Evolutionary conservation across 805 yeast genomes (phyloP).

Genomic region (Brettanomyces bruxellensis): DNA sequence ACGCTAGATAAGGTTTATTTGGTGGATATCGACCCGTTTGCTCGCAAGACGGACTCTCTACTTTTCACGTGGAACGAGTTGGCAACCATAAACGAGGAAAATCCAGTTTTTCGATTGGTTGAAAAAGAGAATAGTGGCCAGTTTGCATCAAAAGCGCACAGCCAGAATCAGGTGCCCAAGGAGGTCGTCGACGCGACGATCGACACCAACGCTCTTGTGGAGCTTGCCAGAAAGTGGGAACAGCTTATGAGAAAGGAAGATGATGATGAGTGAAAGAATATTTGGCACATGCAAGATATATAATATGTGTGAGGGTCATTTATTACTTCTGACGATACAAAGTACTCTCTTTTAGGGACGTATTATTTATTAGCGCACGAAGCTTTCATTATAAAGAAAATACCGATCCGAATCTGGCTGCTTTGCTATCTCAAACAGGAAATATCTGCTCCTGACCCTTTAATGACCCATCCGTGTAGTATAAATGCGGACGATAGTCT

Average conservation of each 20-base stretch:
- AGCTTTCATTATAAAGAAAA: too few species aligned
- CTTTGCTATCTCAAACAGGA: constrained; percentile 25
- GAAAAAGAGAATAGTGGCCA: constrained; percentile 62
- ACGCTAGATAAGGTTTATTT: constrained; percentile 59
- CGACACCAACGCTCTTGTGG: constrained; percentile 61
- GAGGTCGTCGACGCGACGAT: constrained; percentile 82
- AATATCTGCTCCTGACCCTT: constrained; percentile 35
- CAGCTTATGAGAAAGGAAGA: constrained; percentile 14
- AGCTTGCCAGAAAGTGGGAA: constrained; percentile 54
- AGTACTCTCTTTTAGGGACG: too few species aligned
- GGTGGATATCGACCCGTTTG: constrained; percentile 82
- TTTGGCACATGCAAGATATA: too few species aligned
- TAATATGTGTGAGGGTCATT: too few species aligned
- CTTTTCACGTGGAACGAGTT: constrained; percentile 84
- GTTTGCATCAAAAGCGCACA: constrained; percentile 72
- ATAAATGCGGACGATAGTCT: constrained; percentile 40
- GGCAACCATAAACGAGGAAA: constrained; percentile 24
- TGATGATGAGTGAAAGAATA: constrained; percentile 5
- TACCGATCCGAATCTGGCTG: too few species aligned
- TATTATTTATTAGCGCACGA: too few species aligned
- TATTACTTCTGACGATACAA: too few species aligned
- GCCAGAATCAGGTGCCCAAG: constrained; percentile 85
- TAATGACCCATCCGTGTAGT: constrained; percentile 32
- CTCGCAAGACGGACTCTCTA: constrained; percentile 67
- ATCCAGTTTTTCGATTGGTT: constrained; percentile 55